Conservation (phyloP, 2,329 filamentous ascomycete genomes). For the Dactylonectria macrodidyma region DNA sequence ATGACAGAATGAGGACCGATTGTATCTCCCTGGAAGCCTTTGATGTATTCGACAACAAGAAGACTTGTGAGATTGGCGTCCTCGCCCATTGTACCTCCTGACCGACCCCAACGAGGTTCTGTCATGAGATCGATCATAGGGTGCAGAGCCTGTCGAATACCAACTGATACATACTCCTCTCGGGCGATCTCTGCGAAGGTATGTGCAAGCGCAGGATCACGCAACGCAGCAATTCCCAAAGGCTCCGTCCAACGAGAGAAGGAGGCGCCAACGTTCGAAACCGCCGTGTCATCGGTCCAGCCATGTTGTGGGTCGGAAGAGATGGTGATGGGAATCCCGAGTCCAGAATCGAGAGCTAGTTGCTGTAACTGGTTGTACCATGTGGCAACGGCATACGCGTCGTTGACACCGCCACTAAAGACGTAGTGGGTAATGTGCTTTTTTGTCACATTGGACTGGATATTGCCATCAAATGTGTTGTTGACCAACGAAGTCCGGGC, state of each 20-base stretch:
- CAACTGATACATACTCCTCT: slow-evolving; percentile 60
- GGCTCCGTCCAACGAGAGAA: slow-evolving; percentile 68
- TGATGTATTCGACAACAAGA: slow-evolving; percentile 60
- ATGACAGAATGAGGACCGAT: slow-evolving; percentile 60
- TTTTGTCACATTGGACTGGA: slow-evolving; percentile 11
- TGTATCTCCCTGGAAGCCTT: slow-evolving; percentile 62
- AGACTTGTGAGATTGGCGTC: slow-evolving; percentile 59
- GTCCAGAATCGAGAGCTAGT: slow-evolving; percentile 59
- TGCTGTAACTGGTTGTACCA: slow-evolving; percentile 61
- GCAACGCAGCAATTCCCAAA: slow-evolving; percentile 64
- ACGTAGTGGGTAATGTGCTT: slow-evolving; percentile 62
- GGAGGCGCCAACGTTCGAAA: slow-evolving; percentile 55
- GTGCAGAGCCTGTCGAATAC: slow-evolving; percentile 63
- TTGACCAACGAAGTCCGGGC: background rate
- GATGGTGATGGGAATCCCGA: slow-evolving; percentile 65
- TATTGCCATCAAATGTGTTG: background rate
- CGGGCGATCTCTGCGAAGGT: slow-evolving; percentile 65
- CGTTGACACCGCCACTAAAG: slow-evolving; percentile 58
- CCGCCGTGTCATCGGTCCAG: slow-evolving; percentile 60
- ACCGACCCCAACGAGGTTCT: slow-evolving; percentile 66
- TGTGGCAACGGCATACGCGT: slow-evolving; percentile 52
- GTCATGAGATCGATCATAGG: slow-evolving; percentile 67
- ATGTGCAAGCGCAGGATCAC: slow-evolving; percentile 59
- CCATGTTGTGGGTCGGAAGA: slow-evolving; percentile 64
- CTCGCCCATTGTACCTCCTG: slow-evolving; percentile 63